phyloP scores from a whole-genome alignment of 2,329 filamentous ascomycete species.

The Colletotrichum salicis region DNA sequence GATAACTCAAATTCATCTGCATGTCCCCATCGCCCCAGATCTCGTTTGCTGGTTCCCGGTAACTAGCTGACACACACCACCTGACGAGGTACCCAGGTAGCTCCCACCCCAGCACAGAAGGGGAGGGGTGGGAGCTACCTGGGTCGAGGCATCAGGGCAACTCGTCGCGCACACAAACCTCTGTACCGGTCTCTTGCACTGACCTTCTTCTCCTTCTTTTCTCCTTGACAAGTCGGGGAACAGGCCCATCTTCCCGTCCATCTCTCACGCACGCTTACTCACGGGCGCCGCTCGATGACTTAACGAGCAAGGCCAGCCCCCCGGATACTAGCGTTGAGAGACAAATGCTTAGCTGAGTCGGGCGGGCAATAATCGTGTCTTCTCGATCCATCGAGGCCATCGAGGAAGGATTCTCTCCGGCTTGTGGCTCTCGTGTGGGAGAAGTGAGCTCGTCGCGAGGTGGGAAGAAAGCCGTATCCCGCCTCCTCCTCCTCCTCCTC shows the following conservation, averaged over 20 bases:
- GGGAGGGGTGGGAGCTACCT: constrained; percentile 30
- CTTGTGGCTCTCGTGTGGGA: constrained; percentile 27
- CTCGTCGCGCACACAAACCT: constrained; percentile 5
- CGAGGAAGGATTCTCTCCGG: neutral
- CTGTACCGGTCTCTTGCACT: constrained; percentile 1
- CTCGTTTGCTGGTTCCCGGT: constrained; percentile 15
- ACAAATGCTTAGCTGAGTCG: constrained; percentile 13
- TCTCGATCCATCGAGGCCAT: constrained; percentile 18
- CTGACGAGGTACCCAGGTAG: neutral
- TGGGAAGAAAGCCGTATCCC: constrained; percentile 6
- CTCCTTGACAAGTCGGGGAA: constrained; percentile 1
- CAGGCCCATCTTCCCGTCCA: constrained; percentile 3
- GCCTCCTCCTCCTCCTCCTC: too few relatives aligned
- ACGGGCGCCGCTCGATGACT: constrained; percentile 27
- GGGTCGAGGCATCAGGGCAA: constrained; percentile 25
- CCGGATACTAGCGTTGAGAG: constrained; percentile 6
- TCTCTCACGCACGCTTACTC: constrained; percentile 34
- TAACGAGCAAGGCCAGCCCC: constrained; percentile 24
- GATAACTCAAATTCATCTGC: constrained; percentile 34
- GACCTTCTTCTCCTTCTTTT: neutral
- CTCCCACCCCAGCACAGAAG: too few relatives aligned
- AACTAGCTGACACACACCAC: constrained; percentile 27
- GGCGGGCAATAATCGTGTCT: constrained; percentile 21
- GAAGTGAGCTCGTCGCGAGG: neutral
- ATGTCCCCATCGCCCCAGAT: constrained; percentile 27